Evolutionary conservation across 192 early-diverging fungal species (phyloP).

Genomic region (Coemansia pectinata): DNA sequence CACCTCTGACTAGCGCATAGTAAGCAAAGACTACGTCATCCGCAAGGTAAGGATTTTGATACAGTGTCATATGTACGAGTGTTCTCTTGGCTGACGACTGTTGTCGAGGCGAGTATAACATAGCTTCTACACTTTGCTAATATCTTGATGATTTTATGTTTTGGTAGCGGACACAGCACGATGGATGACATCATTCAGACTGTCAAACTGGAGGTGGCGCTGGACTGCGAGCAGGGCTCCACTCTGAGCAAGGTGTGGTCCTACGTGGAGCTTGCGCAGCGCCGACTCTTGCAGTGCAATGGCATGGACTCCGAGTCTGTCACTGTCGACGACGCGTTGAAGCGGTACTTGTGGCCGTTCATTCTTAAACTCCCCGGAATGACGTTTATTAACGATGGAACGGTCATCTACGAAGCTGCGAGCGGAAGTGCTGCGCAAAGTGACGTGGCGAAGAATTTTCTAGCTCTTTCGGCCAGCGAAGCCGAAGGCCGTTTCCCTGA

Average conservation of each 20-base stretch:
- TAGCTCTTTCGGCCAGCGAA: neutral
- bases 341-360: conserved; percentile 40
- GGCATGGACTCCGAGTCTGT: conserved; percentile 1
- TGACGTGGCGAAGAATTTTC: conserved; percentile 8
- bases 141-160: neutral
- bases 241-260: conserved; percentile 30
- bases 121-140: neutral
- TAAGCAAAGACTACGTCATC: neutral
- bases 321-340: conserved; percentile 11
- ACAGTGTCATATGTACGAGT: neutral
- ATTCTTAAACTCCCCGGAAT: conserved; percentile 21
- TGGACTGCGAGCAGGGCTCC: conserved; percentile 42
- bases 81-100: neutral
- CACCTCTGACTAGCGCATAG: no score
- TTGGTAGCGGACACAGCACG: no score
- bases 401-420: conserved; percentile 11
- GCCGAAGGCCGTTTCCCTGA: conserved; percentile 22
- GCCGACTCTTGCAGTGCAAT: conserved; percentile 4
- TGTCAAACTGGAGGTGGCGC: conserved; percentile 33
- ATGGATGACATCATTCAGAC: conserved; percentile 46
- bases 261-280: conserved; percentile 36
- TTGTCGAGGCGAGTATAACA: neutral
- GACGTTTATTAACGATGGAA: conserved; percentile 16
- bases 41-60: neutral
- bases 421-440: neutral